Conservation (phyloP, 2,329 filamentous ascomycete species). For the Nothomitra cinnamomea region DNA sequence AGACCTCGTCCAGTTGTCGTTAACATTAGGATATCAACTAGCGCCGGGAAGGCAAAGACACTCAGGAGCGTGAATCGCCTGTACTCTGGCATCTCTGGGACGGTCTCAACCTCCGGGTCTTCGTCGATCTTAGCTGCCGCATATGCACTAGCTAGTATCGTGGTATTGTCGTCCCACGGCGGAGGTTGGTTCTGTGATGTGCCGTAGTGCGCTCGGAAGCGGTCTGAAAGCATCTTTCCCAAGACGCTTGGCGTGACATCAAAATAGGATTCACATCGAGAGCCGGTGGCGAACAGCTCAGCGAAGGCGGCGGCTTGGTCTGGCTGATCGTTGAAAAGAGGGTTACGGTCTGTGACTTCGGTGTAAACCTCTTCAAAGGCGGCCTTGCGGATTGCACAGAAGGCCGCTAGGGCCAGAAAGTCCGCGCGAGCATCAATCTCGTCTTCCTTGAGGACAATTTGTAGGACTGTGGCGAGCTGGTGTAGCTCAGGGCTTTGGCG, state of each 20-base stretch:
- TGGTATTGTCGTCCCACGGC: slow-evolving; percentile 31
- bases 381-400: slow-evolving; percentile 37
- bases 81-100: slow-evolving; percentile 27
- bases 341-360: slow-evolving; percentile 44
- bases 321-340: slow-evolving; percentile 40
- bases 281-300: slow-evolving; percentile 45
- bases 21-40: slow-evolving; percentile 42
- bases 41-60: slow-evolving; percentile 44
- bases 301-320: slow-evolving; percentile 48
- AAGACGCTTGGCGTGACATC: slow-evolving; percentile 34
- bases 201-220: slow-evolving; percentile 28
- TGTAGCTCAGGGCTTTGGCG: too few relatives aligned
- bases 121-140: slow-evolving; percentile 35
- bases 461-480: too few relatives aligned
- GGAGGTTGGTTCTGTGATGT: slow-evolving; percentile 26
- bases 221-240: slow-evolving; percentile 25
- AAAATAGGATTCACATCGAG: slow-evolving; percentile 45
- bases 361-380: slow-evolving; percentile 46
- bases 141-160: slow-evolving; percentile 33
- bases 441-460: too few relatives aligned
- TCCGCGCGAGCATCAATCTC: slow-evolving; percentile 23
- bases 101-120: slow-evolving; percentile 27
- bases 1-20: slow-evolving; percentile 42
- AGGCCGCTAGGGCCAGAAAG: slow-evolving; percentile 38
- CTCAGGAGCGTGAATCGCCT: slow-evolving; percentile 39